Evolutionary conservation across 2,329 filamentous ascomycete genomes (phyloP).

Genomic region (Curvularia spicifera): DNA sequence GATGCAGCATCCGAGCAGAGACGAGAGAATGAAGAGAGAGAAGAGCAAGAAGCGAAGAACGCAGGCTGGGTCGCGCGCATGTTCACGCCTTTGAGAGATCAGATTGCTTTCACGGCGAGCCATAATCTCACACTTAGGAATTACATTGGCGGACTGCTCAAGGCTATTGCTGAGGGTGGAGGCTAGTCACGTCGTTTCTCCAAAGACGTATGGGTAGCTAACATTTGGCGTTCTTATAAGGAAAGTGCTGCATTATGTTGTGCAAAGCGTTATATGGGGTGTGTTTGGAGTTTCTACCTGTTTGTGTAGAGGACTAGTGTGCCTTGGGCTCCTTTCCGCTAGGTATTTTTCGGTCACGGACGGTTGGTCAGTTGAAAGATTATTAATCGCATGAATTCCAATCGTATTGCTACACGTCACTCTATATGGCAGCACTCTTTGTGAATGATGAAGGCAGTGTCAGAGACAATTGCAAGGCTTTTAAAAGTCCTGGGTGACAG

Average conservation of each 20-base stretch:
- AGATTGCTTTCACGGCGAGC: slow-evolving; percentile 72
- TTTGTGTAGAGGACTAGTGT: not conserved
- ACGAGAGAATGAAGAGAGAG: slow-evolving; percentile 43
- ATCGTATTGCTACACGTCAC: not conserved
- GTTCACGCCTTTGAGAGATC: slow-evolving; percentile 69
- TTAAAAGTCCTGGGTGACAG: too few species aligned
- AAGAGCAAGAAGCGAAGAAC: slow-evolving; percentile 58
- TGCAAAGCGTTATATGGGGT: not conserved
- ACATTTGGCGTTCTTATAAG: not conserved
- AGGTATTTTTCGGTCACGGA: not conserved
- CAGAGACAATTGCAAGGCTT: not conserved
- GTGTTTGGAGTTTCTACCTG: not conserved
- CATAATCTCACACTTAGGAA: slow-evolving; percentile 62
- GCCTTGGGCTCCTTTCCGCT: not conserved
- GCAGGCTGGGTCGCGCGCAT: slow-evolving; percentile 70
- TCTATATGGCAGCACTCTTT: not conserved
- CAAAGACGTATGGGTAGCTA: not conserved
- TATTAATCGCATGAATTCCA: not conserved
- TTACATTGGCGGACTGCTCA: slow-evolving; percentile 48
- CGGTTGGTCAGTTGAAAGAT: not conserved
- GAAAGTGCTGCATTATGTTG: not conserved
- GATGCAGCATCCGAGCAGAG: slow-evolving; percentile 41
- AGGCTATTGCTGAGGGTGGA: slow-evolving; percentile 45
- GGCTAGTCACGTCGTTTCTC: slow-evolving; percentile 13
- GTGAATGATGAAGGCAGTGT: not conserved